Conservation (phyloP, 345 rosid genomes). For the Nephelium lappaceum region DNA sequence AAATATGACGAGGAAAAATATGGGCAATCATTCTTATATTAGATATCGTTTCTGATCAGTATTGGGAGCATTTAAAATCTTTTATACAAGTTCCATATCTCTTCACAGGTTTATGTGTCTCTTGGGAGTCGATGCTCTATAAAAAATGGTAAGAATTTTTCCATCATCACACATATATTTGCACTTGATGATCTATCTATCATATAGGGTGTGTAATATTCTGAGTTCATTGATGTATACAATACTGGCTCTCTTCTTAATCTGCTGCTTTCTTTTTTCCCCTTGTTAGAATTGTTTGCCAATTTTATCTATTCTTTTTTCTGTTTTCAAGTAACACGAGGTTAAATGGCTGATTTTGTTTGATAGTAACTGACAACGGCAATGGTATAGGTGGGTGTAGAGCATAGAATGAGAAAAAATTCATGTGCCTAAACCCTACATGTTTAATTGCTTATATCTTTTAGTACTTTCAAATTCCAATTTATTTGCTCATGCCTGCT, state of each 20-base stretch:
- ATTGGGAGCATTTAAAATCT: slow-evolving; percentile 17
- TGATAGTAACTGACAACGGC: not conserved
- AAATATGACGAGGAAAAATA: not conserved
- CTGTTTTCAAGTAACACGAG: not conserved
- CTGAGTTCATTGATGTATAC: slow-evolving; percentile 7
- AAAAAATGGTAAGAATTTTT: slow-evolving; percentile 71
- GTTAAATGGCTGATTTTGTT: not conserved
- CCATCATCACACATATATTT: not conserved
- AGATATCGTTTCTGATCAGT: slow-evolving; percentile 1
- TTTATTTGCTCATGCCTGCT: not conserved
- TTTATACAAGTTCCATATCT: slow-evolving; percentile 13
- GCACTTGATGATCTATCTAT: not conserved
- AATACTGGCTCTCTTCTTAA: not conserved
- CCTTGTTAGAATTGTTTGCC: not conserved
- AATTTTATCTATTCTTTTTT: not conserved
- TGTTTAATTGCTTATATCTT: not conserved
- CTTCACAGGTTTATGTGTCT: slow-evolving; percentile 78
- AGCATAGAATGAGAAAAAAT: not conserved
- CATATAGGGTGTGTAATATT: not conserved
- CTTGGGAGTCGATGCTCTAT: slow-evolving; percentile 77
- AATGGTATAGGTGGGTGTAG: not conserved
- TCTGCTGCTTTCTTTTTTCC: not conserved
- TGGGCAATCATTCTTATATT: not conserved
- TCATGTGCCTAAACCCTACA: not conserved
- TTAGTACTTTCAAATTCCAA: not conserved